Evolutionary conservation across 176 grass and related monocot species (phyloP).

Genomic region (Bothriochloa decipiens): DNA sequence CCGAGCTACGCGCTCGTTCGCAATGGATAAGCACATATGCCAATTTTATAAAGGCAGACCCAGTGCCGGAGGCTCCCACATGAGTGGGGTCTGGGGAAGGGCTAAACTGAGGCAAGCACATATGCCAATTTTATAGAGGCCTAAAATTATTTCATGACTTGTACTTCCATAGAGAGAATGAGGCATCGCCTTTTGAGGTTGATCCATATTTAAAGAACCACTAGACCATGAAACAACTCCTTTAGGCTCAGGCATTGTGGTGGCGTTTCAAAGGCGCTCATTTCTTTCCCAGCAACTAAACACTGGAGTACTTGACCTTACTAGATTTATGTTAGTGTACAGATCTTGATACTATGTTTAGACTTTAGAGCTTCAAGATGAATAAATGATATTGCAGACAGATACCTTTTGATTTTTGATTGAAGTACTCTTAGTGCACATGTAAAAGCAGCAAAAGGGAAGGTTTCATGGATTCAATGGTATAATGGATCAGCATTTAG

Average conservation of each 20-base stretch:
- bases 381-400: not conserved
- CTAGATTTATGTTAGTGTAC: not conserved
- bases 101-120: not conserved
- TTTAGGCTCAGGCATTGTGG: not conserved
- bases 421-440: not conserved
- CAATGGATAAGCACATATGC: too few species aligned
- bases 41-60: not conserved
- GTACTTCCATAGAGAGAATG: not conserved
- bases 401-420: not conserved
- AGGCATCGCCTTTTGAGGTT: not conserved
- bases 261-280: not conserved
- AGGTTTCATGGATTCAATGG: not conserved
- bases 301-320: not conserved
- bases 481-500: not conserved
- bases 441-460: not conserved
- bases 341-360: not conserved
- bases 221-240: not conserved
- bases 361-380: not conserved
- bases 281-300: not conserved
- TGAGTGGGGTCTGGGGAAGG: too few species aligned
- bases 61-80: too few species aligned
- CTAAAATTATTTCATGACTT: not conserved
- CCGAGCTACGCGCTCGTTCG: too few species aligned
- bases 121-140: not conserved
- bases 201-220: conserved; percentile 5